Percentiles rank a stretch among this genome's conserved stretches.
These are phyloP conservation scores for Cicer pinnatifidum DNA, from an alignment of 306 rosid genomes.

Conservation along the genomic window DNA sequence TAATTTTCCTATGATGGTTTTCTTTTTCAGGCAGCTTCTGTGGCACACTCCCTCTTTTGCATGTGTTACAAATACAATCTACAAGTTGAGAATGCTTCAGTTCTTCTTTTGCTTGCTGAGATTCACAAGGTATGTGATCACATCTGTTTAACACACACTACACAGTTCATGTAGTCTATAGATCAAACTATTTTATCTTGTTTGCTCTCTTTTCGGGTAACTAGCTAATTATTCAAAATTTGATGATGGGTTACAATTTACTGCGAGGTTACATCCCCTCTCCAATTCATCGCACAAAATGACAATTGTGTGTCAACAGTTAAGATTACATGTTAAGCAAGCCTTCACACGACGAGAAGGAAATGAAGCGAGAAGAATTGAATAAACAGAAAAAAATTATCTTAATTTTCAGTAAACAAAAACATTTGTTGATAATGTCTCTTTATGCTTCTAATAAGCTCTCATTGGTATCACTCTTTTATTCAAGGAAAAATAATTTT, in stretches of 20 bases:
- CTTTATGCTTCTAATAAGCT: constrained; percentile 5
- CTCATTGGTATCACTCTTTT: not conserved
- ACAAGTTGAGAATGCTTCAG: constrained; percentile 92
- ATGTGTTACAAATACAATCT: constrained; percentile 92
- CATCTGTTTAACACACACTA: constrained; percentile 22
- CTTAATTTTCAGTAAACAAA: constrained; percentile 5
- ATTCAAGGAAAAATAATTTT: constrained; percentile 4
- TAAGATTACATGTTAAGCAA: constrained; percentile 2
- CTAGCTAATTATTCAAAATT: constrained; percentile 21
- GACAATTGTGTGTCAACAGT: constrained; percentile 1
- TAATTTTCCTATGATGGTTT: constrained; percentile 34
- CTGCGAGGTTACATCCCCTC: constrained; percentile 14
- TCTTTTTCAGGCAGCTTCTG: constrained; percentile 77
- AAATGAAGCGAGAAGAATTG: not conserved
- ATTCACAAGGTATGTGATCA: constrained; percentile 78
- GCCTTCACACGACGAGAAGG: constrained; percentile 15
- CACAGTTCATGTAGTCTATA: constrained; percentile 15
- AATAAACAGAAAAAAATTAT: not conserved
- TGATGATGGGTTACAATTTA: constrained; percentile 15
- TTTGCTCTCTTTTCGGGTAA: constrained; percentile 18
- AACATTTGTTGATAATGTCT: not conserved
- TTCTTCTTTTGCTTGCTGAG: constrained; percentile 96
- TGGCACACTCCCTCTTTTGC: constrained; percentile 95
- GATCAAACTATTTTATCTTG: constrained; percentile 37
- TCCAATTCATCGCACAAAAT: constrained; percentile 29